A percentile compares a stretch with the other conserved stretches of the same genome.
Evolutionary conservation across 2,329 filamentous ascomycete genomes (phyloP).

Genomic region (Aureobasidium musti): DNA sequence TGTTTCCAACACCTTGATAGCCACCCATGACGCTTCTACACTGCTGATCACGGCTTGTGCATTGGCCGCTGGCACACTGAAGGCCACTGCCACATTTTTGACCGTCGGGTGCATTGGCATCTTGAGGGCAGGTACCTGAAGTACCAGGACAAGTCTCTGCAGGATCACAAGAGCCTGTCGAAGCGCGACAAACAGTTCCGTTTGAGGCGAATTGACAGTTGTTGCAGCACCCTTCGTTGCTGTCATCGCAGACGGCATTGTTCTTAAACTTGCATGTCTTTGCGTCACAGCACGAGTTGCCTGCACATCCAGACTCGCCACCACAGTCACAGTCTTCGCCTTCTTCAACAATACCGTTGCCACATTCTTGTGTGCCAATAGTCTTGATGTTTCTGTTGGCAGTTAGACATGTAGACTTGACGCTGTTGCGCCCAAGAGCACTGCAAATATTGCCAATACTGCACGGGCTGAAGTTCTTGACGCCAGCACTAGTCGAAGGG

Average conservation of each 20-base stretch:
- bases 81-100: slow-evolving; percentile 70
- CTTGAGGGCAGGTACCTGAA: slow-evolving; percentile 70
- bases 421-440: slow-evolving; percentile 73
- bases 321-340: slow-evolving; percentile 98
- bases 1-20: slow-evolving; percentile 66
- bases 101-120: slow-evolving; percentile 70
- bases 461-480: slow-evolving; percentile 82
- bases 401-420: slow-evolving; percentile 75
- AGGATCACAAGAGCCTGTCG: slow-evolving; percentile 80
- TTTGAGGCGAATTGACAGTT: slow-evolving; percentile 67
- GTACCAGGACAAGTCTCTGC: slow-evolving; percentile 78
- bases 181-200: slow-evolving; percentile 76
- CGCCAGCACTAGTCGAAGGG: slow-evolving; percentile 72
- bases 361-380: slow-evolving; percentile 81
- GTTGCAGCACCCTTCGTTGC: slow-evolving; percentile 82
- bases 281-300: slow-evolving; percentile 81
- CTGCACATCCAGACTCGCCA: slow-evolving; percentile 67
- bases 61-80: slow-evolving; percentile 86
- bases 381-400: slow-evolving; percentile 82
- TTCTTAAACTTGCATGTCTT: slow-evolving; percentile 81
- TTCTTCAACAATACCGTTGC: slow-evolving; percentile 93
- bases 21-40: slow-evolving; percentile 82
- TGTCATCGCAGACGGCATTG: slow-evolving; percentile 76
- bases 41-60: slow-evolving; percentile 86
- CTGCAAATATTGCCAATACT: slow-evolving; percentile 92